phyloP scores from a whole-genome alignment of 345 rosid genomes.

The Brassica cretica region DNA sequence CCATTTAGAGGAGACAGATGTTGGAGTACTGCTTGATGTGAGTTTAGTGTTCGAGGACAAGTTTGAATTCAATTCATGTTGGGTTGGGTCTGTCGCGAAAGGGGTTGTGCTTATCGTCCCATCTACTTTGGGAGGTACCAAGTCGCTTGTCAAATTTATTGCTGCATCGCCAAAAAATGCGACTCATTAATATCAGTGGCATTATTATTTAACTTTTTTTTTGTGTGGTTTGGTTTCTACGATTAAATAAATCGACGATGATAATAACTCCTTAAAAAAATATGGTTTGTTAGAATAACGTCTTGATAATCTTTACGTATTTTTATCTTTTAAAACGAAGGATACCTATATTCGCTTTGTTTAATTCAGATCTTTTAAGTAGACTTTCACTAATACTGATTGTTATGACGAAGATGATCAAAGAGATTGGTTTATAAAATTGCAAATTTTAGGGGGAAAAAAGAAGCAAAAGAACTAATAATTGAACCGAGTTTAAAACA shows the following conservation, averaged over 20 bases:
- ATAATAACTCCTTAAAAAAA: background rate
- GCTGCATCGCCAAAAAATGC: constrained; percentile 24
- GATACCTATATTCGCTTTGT: background rate
- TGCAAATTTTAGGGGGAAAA: background rate
- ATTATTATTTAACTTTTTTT: background rate
- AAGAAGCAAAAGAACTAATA: too few relatives aligned
- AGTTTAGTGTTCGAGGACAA: constrained; percentile 40
- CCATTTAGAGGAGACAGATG: constrained; percentile 46
- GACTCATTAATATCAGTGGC: background rate
- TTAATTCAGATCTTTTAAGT: too few relatives aligned
- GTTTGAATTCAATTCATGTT: constrained; percentile 45
- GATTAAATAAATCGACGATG: background rate
- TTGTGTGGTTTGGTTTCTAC: constrained; percentile 4
- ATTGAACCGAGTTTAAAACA: too few relatives aligned
- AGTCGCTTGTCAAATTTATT: constrained; percentile 28
- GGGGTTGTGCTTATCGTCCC: constrained; percentile 54
- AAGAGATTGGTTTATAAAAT: background rate
- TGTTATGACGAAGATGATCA: background rate
- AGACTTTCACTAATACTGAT: too few relatives aligned
- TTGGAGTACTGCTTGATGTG: constrained; percentile 17
- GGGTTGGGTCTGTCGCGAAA: constrained; percentile 47
- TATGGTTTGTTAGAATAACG: background rate
- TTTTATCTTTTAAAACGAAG: background rate
- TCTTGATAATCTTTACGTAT: background rate
- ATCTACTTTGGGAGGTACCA: constrained; percentile 24